These are phyloP conservation scores for Alternaria infectoria DNA, from an alignment of 2,329 filamentous ascomycete genomes.

Conservation along the genomic window DNA sequence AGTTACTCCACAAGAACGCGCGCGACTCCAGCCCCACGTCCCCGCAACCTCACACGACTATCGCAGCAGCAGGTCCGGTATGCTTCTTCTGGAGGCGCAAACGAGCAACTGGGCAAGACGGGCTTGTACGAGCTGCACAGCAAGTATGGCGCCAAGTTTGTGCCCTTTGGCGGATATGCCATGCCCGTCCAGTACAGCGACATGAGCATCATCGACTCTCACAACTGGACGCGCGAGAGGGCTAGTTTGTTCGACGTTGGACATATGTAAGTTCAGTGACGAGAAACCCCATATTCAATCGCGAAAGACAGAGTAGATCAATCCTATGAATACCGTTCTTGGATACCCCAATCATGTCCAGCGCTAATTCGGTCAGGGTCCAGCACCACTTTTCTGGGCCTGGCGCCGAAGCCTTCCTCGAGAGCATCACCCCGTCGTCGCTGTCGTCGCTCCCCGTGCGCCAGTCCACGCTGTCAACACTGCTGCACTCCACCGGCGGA, in stretches of 20 bases:
- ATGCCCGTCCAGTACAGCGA: conserved; percentile 92
- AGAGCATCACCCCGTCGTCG: conserved; percentile 80
- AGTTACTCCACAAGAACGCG: conserved; percentile 20
- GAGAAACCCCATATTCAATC: not conserved
- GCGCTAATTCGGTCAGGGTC: conserved; percentile 54
- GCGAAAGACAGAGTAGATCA: too few species aligned
- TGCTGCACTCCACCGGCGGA: conserved; percentile 80
- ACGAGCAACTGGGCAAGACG: conserved; percentile 61
- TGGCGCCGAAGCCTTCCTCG: conserved; percentile 79
- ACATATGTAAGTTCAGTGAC: conserved; percentile 73
- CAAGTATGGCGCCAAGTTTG: conserved; percentile 85
- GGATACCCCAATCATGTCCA: not conserved
- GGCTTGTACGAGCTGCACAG: conserved; percentile 81
- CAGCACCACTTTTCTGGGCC: conserved; percentile 86
- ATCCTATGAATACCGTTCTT: not conserved
- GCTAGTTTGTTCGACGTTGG: conserved; percentile 94
- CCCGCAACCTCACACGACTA: conserved; percentile 32
- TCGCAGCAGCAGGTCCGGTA: conserved; percentile 29
- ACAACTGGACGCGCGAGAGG: conserved; percentile 86
- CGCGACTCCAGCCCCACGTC: conserved; percentile 26
- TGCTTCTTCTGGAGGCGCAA: conserved; percentile 35
- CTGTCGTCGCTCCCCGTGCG: conserved; percentile 68
- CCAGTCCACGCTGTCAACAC: conserved; percentile 80
- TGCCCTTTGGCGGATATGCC: conserved; percentile 89
- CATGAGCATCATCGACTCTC: conserved; percentile 80